Base-by-base conservation (phyloP, 306 rosid species). In the Acacia acuminata region DNA sequence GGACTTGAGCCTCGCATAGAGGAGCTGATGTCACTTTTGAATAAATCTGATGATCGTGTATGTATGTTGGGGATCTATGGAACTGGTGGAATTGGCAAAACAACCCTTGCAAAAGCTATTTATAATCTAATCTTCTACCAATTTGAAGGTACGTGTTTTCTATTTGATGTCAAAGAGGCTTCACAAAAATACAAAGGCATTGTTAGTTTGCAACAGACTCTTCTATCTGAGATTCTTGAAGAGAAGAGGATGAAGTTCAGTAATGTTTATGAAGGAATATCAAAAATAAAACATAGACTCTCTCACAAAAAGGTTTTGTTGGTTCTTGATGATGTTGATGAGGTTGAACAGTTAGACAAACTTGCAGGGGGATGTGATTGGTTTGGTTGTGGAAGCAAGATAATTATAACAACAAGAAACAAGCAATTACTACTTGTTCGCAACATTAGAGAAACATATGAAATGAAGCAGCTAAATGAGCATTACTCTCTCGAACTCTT, bases 311-410 rank as follows among this genome's bases (percentile, higher is more conserved):
- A 24, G 14, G 32, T 70, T 40, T 25, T 70, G 47, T n/a, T 70
- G 30, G 32, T 70, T n/a, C 53, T 70, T 42, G 75, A 70, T 70
- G 75, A 70, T n/a, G 75, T 70, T 10, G 32, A 70, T 40, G 43
- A 5, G 17, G 17, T 7, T 5, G 50, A 42, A 3, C 53, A 70
- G 8, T 70, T 70, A 10, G 27, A 70, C 11, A 15, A 43, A 1
- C 30, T 70, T 9, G 51, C 30, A 2, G 51, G 75, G 3, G 30
- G 19, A 19, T 22, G 17, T 42, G 32, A 70, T n/a, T 73, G 63
- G 64, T 27, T 56, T 56, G 63, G 63, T n/a, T 27, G 43, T 73
- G 77, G 77, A 1, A 73, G 77, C 9, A 50, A 4, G 16, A 50
- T 73, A 3, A 73, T 73, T 9, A 50, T 73, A 30, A 73, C 77